Evolutionary conservation across 805 yeast species (phyloP).

Genomic region (Lipomyces kockii): DNA sequence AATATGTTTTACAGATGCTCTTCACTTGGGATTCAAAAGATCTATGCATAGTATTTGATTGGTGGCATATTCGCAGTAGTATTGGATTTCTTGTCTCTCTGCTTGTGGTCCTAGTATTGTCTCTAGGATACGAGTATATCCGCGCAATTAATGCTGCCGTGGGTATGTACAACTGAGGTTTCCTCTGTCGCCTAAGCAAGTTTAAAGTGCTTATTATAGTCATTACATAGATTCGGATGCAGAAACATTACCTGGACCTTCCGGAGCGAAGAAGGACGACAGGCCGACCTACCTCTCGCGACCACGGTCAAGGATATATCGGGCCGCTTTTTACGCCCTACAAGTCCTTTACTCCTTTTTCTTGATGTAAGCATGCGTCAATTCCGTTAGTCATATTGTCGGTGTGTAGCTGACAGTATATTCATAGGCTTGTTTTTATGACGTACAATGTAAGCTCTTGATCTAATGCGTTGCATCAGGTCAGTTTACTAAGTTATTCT

Average conservation of each 20-base stretch:
- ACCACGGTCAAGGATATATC: neutral
- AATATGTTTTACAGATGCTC: conserved; percentile 52
- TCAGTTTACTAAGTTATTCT: too few species aligned
- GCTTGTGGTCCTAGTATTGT: conserved; percentile 53
- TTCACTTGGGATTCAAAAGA: conserved; percentile 79
- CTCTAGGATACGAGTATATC: conserved; percentile 67
- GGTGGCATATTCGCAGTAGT: conserved; percentile 76
- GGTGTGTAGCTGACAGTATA: neutral
- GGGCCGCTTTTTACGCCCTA: conserved; percentile 56
- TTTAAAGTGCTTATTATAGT: neutral
- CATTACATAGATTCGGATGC: neutral
- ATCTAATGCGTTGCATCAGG: neutral
- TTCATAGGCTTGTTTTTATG: conserved; percentile 78
- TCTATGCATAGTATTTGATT: conserved; percentile 70
- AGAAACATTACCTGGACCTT: conserved; percentile 9
- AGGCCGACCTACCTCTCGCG: neutral
- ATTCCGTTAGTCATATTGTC: conserved; percentile 47
- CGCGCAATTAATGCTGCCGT: conserved; percentile 39
- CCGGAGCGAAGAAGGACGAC: neutral
- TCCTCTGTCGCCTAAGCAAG: neutral
- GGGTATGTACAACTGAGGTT: neutral
- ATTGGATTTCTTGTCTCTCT: conserved; percentile 59
- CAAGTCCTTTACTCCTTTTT: conserved; percentile 71
- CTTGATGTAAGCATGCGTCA: conserved; percentile 41
- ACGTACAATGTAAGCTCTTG: conserved; percentile 61